Evolutionary conservation across 2,329 filamentous ascomycete species (phyloP).

Genomic region (Fusarium coffeatum): DNA sequence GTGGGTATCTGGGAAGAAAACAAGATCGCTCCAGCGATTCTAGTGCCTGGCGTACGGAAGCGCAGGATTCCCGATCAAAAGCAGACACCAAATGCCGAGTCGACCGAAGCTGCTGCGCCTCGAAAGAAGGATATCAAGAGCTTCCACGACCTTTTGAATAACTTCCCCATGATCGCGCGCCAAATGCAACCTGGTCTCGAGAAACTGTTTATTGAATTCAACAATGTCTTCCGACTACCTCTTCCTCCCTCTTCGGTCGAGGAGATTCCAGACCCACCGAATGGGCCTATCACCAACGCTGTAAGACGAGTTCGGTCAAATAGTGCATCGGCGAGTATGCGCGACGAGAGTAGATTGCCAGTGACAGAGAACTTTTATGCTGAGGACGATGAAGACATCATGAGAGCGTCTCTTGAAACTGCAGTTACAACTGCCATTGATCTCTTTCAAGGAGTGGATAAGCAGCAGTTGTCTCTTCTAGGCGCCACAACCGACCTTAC

Average conservation of each 20-base stretch:
- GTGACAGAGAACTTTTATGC: conserved; percentile 76
- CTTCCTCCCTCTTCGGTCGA: conserved; percentile 74
- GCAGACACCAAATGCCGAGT: conserved; percentile 52
- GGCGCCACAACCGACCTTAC: conserved; percentile 95
- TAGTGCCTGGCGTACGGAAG: conserved; percentile 60
- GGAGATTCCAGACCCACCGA: conserved; percentile 69
- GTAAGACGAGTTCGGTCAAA: conserved; percentile 67
- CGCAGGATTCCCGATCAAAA: conserved; percentile 54
- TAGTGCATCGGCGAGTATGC: conserved; percentile 55
- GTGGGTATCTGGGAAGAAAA: conserved; percentile 84
- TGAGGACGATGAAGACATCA: conserved; percentile 90
- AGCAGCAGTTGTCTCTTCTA: conserved; percentile 90
- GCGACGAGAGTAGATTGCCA: conserved; percentile 55
- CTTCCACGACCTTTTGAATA: conserved; percentile 88
- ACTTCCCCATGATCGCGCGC: conserved; percentile 94
- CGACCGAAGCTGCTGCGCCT: conserved; percentile 57
- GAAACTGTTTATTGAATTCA: conserved; percentile 89
- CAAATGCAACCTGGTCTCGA: conserved; percentile 96
- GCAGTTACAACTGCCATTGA: conserved; percentile 95
- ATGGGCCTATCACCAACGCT: conserved; percentile 66
- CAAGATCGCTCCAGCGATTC: conserved; percentile 74
- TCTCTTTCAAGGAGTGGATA: conserved; percentile 94
- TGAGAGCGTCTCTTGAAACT: conserved; percentile 89
- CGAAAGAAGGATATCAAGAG: conserved; percentile 90
- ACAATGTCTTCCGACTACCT: conserved; percentile 83